A percentile compares a stretch with the other conserved stretches of the same genome.
Evolutionary conservation across 345 rosid genomes (phyloP).

Genomic region (Angophora floribunda): DNA sequence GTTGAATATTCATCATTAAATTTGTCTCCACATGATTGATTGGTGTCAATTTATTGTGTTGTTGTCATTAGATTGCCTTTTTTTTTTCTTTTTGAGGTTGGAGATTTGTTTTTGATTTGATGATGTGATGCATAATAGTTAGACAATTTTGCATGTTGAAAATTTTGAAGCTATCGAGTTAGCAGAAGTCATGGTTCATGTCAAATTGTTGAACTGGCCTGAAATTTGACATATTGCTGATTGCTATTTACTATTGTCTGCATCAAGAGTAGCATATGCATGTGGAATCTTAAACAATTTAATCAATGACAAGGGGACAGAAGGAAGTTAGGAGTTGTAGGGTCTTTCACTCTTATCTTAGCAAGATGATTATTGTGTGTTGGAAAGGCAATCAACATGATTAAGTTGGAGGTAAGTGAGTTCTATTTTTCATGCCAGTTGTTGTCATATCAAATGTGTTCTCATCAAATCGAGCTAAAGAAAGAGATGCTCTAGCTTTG

Average conservation of each 20-base stretch:
- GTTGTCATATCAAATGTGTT: neutral
- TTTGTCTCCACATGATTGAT: neutral
- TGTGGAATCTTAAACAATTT: neutral
- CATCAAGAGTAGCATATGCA: neutral
- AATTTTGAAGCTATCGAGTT: neutral
- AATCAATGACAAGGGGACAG: neutral
- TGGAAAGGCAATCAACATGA: neutral
- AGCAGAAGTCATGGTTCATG: neutral
- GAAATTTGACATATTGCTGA: neutral
- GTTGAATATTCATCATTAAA: neutral
- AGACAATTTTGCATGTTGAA: neutral
- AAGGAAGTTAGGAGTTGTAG: neutral
- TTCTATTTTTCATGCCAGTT: neutral
- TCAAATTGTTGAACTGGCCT: neutral
- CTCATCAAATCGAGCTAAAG: neutral
- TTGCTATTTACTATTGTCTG: neutral
- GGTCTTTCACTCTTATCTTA: neutral
- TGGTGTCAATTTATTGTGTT: neutral
- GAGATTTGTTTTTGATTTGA: neutral
- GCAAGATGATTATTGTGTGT: neutral
- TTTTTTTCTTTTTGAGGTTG: neutral
- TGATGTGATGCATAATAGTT: neutral
- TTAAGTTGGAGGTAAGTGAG: neutral
- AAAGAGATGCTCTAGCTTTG: neutral
- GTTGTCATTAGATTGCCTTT: neutral